Evolutionary conservation across 2,329 filamentous ascomycete species (phyloP), one percentile per base, ranked within the genome.

Genomic region (Nannizziopsis arthrosporioides): DNA sequence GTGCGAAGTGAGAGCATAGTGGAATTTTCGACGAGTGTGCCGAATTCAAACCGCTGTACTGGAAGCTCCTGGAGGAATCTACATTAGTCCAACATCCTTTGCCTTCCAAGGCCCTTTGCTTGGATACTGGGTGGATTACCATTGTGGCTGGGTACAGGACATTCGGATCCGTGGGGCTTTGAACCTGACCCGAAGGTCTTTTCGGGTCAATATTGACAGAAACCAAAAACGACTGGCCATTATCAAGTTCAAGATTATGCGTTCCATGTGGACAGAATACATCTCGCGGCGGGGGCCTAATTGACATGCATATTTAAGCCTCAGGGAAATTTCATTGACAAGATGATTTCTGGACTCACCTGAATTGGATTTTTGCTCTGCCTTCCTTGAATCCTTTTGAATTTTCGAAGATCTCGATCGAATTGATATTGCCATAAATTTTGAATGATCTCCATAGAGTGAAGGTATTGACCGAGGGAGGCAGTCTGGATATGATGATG

Each of bases 1-100:
- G 68, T 73, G 45, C 73, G 74, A 72, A 85, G 76, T 7, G 71
- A 63, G 59, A 81, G 75, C 72, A 88, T 78, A 0, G 69, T 68
- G 2, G 64, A 67, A 3, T 75, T 71, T 1, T 71, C 64, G 1
- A 73, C 56, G 64, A 79, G 71, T 36, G 78, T 68, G 0, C 85
- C 84, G 55, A 88, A 82, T 14, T 78, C 73, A 1, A 88, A 57
- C 0, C 65, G 67, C 1, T 60, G 56, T 2, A 74, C 68, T 1
- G 61, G 57, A 1, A 80, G 53, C 12, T 59, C 68, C 61, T 75
- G 15, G 46, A 1, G 38, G n/a, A 12, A 18, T 8, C 19, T 14
- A 12, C 5, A 3, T 9, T 44, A 27, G 38, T 48, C 37, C 14
- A 4, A 15, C 32, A 15, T 12, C 19, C 7, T 7, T 12, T n/a